Conservation (phyloP, 2,329 filamentous ascomycete genomes). For the Xylariaceae sp. region DNA sequence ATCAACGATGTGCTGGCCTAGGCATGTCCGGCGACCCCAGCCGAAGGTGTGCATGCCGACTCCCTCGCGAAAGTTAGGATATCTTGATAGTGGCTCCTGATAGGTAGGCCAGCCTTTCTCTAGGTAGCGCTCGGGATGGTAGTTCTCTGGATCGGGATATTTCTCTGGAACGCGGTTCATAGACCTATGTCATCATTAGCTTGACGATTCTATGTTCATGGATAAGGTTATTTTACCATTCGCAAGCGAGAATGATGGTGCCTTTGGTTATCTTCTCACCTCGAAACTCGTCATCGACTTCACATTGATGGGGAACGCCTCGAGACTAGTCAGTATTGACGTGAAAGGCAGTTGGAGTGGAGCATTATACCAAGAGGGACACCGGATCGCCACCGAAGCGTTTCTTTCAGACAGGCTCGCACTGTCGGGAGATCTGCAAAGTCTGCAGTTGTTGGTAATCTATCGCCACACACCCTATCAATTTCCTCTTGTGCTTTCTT, state of each 20-base stretch:
- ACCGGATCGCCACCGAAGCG: slow-evolving; percentile 63
- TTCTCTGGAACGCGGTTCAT: slow-evolving; percentile 64
- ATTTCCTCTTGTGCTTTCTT: slow-evolving; percentile 62
- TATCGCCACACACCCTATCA: slow-evolving; percentile 60
- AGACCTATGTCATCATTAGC: slow-evolving; percentile 46
- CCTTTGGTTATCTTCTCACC: slow-evolving; percentile 57
- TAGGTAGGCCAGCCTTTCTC: slow-evolving; percentile 68
- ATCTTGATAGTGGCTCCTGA: slow-evolving; percentile 67
- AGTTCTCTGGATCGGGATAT: slow-evolving; percentile 70
- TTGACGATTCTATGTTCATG: background rate
- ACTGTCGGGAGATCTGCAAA: slow-evolving; percentile 58
- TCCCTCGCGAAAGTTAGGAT: slow-evolving; percentile 66
- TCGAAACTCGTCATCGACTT: slow-evolving; percentile 53
- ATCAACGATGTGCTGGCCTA: slow-evolving; percentile 68
- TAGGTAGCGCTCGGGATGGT: slow-evolving; percentile 68
- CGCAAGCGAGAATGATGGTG: slow-evolving; percentile 57
- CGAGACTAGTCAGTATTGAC: slow-evolving; percentile 5
- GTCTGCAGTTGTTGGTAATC: slow-evolving; percentile 59
- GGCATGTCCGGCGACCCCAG: slow-evolving; percentile 67
- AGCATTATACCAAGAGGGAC: slow-evolving; percentile 54
- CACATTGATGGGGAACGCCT: slow-evolving; percentile 58
- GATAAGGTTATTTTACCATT: slow-evolving; percentile 49
- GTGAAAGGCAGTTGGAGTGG: background rate
- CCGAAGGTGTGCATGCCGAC: slow-evolving; percentile 68
- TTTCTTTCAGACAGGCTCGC: slow-evolving; percentile 64